A percentile compares a stretch with the other conserved stretches of the same genome.
phyloP scores from a whole-genome alignment of 78 protist genomes.

The Chrysochromulina parva region DNA sequence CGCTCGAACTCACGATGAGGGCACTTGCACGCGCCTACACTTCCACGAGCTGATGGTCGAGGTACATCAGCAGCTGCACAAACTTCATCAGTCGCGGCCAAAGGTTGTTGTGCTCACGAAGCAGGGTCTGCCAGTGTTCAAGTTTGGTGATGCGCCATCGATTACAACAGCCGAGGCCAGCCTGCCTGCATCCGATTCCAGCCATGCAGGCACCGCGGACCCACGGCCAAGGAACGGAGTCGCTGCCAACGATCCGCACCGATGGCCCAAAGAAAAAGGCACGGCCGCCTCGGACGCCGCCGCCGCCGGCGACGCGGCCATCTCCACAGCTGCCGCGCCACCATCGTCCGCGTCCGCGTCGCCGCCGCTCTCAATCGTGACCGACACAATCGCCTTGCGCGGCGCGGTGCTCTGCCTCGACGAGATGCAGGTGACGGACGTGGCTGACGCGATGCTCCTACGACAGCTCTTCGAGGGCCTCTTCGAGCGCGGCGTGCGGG shows the following conservation, averaged over 20 bases:
- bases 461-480: constrained; percentile 68
- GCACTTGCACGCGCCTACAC: not conserved
- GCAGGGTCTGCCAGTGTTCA: not conserved
- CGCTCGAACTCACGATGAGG: not conserved
- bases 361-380: not conserved
- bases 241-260: not conserved
- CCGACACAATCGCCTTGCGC: not conserved
- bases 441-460: constrained; percentile 91
- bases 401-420: not conserved
- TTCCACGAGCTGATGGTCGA: not conserved
- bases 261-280: too few relatives aligned
- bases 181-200: too few relatives aligned
- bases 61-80: not conserved
- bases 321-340: too few relatives aligned
- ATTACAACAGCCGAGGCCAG: too few relatives aligned
- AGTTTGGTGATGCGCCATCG: not conserved
- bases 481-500: constrained; percentile 73
- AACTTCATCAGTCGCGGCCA: not conserved
- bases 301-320: too few relatives aligned
- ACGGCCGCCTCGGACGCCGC: too few relatives aligned
- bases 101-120: not conserved
- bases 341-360: not conserved
- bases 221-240: not conserved
- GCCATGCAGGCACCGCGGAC: not conserved
- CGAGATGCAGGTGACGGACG: constrained; percentile 75